Conservation (phyloP, 2,329 filamentous ascomycete species). For the Mollisia scopiformis region DNA sequence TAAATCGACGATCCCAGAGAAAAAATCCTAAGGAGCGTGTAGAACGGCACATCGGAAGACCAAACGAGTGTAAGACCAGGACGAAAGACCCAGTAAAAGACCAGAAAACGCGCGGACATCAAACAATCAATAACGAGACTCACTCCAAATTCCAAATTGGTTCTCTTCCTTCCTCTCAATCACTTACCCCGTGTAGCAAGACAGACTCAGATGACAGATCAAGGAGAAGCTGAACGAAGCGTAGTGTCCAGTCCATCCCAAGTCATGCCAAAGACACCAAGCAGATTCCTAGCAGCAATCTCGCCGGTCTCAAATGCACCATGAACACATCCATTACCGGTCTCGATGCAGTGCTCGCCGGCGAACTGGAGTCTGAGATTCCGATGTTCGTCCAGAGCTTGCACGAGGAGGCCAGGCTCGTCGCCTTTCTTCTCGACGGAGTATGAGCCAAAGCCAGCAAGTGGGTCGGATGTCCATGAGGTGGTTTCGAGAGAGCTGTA, state of each 20-base stretch:
- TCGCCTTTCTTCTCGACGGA: constrained; percentile 49
- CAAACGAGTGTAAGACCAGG: background rate
- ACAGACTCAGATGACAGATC: background rate
- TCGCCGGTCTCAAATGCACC: constrained; percentile 48
- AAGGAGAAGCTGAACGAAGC: background rate
- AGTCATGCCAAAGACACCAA: constrained; percentile 39
- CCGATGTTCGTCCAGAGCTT: constrained; percentile 42
- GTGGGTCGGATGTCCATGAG: constrained; percentile 46
- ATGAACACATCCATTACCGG: constrained; percentile 47
- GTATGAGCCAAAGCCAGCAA: constrained; percentile 46
- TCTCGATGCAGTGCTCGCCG: constrained; percentile 43
- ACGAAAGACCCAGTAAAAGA: background rate
- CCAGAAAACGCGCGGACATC: background rate
- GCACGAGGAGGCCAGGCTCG: constrained; percentile 40
- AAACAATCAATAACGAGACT: background rate
- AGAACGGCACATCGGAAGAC: background rate
- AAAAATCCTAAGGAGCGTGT: background rate
- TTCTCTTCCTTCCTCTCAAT: background rate
- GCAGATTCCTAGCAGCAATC: constrained; percentile 43
- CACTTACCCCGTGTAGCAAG: background rate
- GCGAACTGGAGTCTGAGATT: constrained; percentile 44
- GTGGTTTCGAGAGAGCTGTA: constrained; percentile 45
- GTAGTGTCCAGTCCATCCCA: constrained; percentile 35
- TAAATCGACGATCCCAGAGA: background rate
- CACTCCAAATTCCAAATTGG: background rate